Base-by-base conservation (phyloP, 2,329 filamentous ascomycete species). In the Ceratocystiopsis brevicomis region DNA sequence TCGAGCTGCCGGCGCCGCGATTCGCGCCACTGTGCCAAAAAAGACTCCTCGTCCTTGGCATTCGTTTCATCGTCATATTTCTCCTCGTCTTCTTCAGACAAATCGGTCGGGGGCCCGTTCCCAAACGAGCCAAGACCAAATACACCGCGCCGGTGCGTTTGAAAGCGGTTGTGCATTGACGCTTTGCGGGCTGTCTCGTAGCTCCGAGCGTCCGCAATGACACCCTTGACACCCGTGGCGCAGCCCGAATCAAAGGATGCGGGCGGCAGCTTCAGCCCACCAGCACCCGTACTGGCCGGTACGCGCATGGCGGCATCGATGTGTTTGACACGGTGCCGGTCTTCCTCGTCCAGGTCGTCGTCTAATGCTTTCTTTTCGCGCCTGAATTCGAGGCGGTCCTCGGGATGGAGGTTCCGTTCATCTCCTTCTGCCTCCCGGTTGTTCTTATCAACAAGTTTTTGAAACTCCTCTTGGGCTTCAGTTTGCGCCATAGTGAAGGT, bases 21-120 rank as follows among this genome's bases (percentile, higher is more conserved):
- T 60, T 87, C 77, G 40, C 90, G 75, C 90, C 90, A 98, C 54
- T 81, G 72, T 49, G 75, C 69, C 61, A 96, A 70, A 58, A 96
- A 95, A 18, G 67, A 63, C 51, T 88, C 83, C 51, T 94, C 86
- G 48, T 81, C 79, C 38, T 75, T 69, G 13, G 15, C 79, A 38
- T 76, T 69, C 41, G 70, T 69, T 44, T 62, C 60, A 37, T 71
- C 66, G 6, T 67, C 67, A 4, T 61, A 30, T 40, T 70, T 69
- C 45, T 62, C 60, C 37, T 71, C 66, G 6, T 59, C 67, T 4
- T 61, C 64, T 3, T 41, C 41, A 6, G 43, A 45, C 11, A 37
- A 12, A 41, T 69, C 68, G 13, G 33, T 13, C 10, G 58, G 61
- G 17, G 55, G 54, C 16, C 54, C 50, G 43, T 53, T 55, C 33